Evolutionary conservation across 257 asterid genomes (phyloP), one percentile per base, ranked within the genome.

Genomic region (Penstemon barbatus): DNA sequence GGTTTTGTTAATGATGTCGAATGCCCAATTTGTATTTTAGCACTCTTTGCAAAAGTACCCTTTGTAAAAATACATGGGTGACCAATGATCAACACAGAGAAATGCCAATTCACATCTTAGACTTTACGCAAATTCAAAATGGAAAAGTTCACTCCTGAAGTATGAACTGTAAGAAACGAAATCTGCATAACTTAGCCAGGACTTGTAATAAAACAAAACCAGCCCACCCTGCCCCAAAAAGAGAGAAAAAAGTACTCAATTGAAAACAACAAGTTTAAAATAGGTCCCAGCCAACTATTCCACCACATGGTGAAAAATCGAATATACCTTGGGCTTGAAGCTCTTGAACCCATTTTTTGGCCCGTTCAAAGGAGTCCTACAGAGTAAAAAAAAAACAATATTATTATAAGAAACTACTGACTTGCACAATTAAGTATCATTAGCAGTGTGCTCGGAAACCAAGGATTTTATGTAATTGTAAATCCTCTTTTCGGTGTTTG

Each of bases 301-400:
- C 40, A 57, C 54, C 61, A 59, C 6, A 2, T 37, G 54, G 10
- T n/a, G 44, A 49, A 73, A 52, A n/a, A 49, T 40, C 8, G 33
- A 68, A 73, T 51, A 54, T 78, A 88, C 96, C 96, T 84, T 89
- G 96, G 46, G 95, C 88, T 63, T 85, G 96, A 77, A 89, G 96
- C 85, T 89, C 96, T 73, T 85, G 88, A 66, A 87, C 96, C 96
- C 96, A 89, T 72, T 89, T 89, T 72, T 89, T 87, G 25, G 96
- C 96, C 33, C 96, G 86, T 9, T 85, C 96, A 74, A 89, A 87
- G 58, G 96, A 89, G 46, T 84, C 89, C 96, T 89, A 64, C 79
- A 78, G 9, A 52, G 48, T 51, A 45, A 2, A 15, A n/a, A 69
- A 33, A 72, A 48, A 54, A 4, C 44, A 62, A 3, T 40, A 61